A percentile compares a stretch with the other conserved stretches of the same genome.
Evolutionary conservation across 495 filamentous ascomycete species (phyloP).

Genomic region (Chlorociboria aeruginascens): DNA sequence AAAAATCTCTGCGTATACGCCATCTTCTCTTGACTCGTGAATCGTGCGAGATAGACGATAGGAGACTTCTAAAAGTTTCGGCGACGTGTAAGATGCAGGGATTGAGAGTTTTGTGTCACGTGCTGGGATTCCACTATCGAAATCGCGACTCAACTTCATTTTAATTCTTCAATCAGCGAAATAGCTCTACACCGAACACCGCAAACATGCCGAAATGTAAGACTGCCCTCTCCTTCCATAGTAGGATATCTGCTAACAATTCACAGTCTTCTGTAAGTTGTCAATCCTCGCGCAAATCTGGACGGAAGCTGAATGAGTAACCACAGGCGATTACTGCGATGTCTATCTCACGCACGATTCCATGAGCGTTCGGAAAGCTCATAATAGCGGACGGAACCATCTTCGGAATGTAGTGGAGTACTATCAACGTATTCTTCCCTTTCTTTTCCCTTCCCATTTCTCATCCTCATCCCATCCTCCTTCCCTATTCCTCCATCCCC

Average conservation of each 20-base stretch:
- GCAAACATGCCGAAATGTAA: slow-evolving; percentile 72
- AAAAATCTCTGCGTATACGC: slow-evolving; percentile 8
- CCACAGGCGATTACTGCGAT: slow-evolving; percentile 93
- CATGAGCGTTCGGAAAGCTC: slow-evolving; percentile 97
- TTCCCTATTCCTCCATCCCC: neutral
- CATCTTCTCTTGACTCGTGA: slow-evolving; percentile 8
- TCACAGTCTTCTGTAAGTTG: slow-evolving; percentile 27
- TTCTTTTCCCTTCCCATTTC: neutral
- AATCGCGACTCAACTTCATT: no score
- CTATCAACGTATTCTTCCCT: slow-evolving; percentile 69
- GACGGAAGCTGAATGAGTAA: slow-evolving; percentile 2
- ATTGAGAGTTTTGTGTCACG: neutral
- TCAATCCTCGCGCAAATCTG: neutral
- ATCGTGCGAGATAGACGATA: neutral
- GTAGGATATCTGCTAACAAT: slow-evolving; percentile 10
- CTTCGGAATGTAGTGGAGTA: slow-evolving; percentile 95
- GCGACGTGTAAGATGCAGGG: neutral
- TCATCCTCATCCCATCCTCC: neutral
- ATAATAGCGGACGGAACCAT: slow-evolving; percentile 94
- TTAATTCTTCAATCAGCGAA: no score
- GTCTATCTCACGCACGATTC: slow-evolving; percentile 99
- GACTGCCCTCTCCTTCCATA: slow-evolving; percentile 21
- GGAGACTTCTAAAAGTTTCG: neutral
- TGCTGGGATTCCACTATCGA: neutral
- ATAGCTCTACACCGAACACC: neutral